Evolutionary conservation across 768 basidiomycete species (phyloP), one percentile per base, ranked within the genome.

Genomic region (Holtermanniella nyarrowii): DNA sequence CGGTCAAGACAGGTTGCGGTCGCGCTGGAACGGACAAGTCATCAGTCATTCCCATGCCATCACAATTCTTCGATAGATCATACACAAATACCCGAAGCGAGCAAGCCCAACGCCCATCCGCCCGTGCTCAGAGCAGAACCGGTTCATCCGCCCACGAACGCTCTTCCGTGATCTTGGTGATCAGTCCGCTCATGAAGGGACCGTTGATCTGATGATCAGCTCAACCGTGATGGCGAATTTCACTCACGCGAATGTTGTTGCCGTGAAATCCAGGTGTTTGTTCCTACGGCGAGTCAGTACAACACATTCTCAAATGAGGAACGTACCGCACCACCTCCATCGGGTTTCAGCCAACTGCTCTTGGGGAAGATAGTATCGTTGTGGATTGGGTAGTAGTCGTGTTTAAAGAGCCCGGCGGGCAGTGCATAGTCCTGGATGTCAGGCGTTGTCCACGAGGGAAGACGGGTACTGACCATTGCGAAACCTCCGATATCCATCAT

Each of bases 341-440:
- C 16, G 31, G 7, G 10, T n/a, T n/a, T n/a, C n/a, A n/a, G n/a
- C n/a, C n/a, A n/a, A n/a, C n/a, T n/a, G n/a, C n/a, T n/a, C n/a
- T n/a, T n/a, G n/a, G 31, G 31, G 31, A 42, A 54, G 5, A 37
- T 10, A 10, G 37, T 41, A 24, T 66, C 59, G 27, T 60, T 52
- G 42, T 63, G 64, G 26, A 62, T 56, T 4, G 59, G 52, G 42
- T 61, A 57, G 50, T 66, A 60, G 23, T 66, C 59, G 49, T 66
- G 64, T 24, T 54, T 26, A 57, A 62, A 61, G 16, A 63, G 46
- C 25, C 61, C 53, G n/a, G 57, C 64, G 4, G 57, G 31, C 4
- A 51, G 55, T 18, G 55, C 55, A 46, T 65, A 65, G 26, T 22
- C 40, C 10, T 27, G 20, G n/a, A 11, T 11, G n/a, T n/a, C 45